Conservation (phyloP, 2,329 filamentous ascomycete genomes). For the Hymenotorrendiella dingleyae region DNA sequence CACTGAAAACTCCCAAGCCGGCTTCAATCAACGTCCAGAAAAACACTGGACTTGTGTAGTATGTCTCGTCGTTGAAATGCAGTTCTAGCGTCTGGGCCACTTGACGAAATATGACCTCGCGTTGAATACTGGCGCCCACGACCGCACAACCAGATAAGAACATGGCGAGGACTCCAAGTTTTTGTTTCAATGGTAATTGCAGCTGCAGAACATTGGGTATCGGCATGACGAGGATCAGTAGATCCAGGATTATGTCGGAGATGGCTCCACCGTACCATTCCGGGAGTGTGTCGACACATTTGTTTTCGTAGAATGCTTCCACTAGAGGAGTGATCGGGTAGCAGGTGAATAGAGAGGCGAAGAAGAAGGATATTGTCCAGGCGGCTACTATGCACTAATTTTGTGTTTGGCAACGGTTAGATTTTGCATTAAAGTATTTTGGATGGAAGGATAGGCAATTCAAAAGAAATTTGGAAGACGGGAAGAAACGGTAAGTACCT, state of each 20-base stretch:
- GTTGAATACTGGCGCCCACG: neutral
- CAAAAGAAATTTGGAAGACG: no score
- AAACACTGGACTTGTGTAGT: neutral
- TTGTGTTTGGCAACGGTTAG: no score
- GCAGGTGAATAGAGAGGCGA: neutral
- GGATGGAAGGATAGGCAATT: no score
- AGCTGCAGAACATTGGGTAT: neutral
- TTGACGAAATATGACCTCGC: neutral
- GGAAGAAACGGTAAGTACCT: no score
- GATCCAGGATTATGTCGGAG: neutral
- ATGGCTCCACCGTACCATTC: neutral
- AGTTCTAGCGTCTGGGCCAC: neutral
- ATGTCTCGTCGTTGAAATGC: slow-evolving; percentile 2
- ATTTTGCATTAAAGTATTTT: no score
- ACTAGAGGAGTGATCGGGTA: neutral
- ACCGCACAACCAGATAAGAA: neutral
- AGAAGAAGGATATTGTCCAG: slow-evolving; percentile 1
- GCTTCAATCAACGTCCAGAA: neutral
- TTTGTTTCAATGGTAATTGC: neutral
- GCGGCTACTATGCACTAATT: neutral
- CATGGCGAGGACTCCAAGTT: neutral
- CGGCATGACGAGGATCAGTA: neutral
- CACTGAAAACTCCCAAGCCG: neutral
- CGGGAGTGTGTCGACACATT: neutral
- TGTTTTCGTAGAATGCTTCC: neutral